These are phyloP conservation scores for Fusarium sp. DNA, from an alignment of 2,329 filamentous ascomycete genomes.

Conservation along the genomic window DNA sequence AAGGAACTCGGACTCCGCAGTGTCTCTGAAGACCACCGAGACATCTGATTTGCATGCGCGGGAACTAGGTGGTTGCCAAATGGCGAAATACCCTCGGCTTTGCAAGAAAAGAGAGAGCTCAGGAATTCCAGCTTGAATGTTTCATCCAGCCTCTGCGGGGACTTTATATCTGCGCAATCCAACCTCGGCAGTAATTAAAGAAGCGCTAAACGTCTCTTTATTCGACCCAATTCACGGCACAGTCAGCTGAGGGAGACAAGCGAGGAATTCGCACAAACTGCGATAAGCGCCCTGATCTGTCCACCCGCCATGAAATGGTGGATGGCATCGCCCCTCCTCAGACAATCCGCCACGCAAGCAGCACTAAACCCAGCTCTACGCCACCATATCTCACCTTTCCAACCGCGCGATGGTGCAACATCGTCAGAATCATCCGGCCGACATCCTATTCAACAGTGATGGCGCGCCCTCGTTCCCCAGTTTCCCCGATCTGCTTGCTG, in stretches of 20 bases:
- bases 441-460: conserved; percentile 3
- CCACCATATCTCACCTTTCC: conserved; percentile 40
- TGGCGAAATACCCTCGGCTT: conserved; percentile 10
- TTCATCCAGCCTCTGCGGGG: conserved; percentile 16
- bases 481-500: neutral
- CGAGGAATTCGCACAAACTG: conserved; percentile 5
- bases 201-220: neutral
- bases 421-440: conserved; percentile 22
- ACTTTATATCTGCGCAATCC: neutral
- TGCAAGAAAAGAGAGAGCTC: conserved; percentile 14
- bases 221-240: neutral
- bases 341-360: conserved; percentile 46
- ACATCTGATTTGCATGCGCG: conserved; percentile 17
- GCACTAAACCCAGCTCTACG: conserved; percentile 43
- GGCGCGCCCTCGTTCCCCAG: conserved; percentile 13
- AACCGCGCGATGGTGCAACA: conserved; percentile 22
- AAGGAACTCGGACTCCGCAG: neutral
- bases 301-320: conserved; percentile 32
- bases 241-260: neutral
- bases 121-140: conserved; percentile 23
- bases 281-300: conserved; percentile 10
- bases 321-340: conserved; percentile 43
- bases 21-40: conserved; percentile 20
- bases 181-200: neutral
- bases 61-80: neutral